A percentile compares a stretch with the other conserved stretches of the same genome.
Evolutionary conservation across 371 early-diverging fungal genomes (phyloP).

Genomic region (Blakeslea trispora): DNA sequence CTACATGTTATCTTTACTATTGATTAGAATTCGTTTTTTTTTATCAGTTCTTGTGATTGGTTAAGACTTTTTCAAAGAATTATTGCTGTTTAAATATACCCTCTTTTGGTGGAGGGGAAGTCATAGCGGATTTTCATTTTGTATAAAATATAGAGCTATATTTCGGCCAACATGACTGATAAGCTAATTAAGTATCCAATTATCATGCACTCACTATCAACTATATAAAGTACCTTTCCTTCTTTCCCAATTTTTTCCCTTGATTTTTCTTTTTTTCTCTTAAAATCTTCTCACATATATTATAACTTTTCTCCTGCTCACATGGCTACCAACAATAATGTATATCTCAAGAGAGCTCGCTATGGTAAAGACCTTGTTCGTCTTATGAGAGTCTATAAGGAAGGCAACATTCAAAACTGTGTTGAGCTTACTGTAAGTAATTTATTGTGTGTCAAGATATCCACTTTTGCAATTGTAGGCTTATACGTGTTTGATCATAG

Average conservation of each 20-base stretch:
- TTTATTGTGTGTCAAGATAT: too few relatives aligned
- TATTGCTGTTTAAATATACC: too few relatives aligned
- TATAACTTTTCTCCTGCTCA: not conserved
- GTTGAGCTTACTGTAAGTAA: conserved; percentile 73
- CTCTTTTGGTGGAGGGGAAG: too few relatives aligned
- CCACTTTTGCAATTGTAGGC: too few relatives aligned
- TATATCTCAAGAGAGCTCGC: conserved; percentile 61
- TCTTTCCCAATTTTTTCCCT: conserved; percentile 3
- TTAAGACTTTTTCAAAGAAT: too few relatives aligned
- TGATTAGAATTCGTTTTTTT: too few relatives aligned
- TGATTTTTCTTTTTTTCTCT: conserved; percentile 3
- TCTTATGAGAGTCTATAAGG: conserved; percentile 74
- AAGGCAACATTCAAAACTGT: conserved; percentile 66
- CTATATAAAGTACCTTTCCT: not conserved
- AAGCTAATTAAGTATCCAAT: too few relatives aligned
- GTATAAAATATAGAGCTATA: not conserved
- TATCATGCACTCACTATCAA: too few relatives aligned
- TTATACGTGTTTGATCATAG: too few relatives aligned
- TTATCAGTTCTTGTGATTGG: too few relatives aligned
- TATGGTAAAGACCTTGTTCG: conserved; percentile 84
- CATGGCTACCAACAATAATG: conserved; percentile 33
- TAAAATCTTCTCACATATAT: conserved; percentile 6
- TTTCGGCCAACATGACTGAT: too few relatives aligned
- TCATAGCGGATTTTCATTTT: not conserved
- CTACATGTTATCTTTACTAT: too few relatives aligned